Evolutionary conservation across 129 eudicot genomes (phyloP).

Genomic region (Gnaphalium uliginosum): DNA sequence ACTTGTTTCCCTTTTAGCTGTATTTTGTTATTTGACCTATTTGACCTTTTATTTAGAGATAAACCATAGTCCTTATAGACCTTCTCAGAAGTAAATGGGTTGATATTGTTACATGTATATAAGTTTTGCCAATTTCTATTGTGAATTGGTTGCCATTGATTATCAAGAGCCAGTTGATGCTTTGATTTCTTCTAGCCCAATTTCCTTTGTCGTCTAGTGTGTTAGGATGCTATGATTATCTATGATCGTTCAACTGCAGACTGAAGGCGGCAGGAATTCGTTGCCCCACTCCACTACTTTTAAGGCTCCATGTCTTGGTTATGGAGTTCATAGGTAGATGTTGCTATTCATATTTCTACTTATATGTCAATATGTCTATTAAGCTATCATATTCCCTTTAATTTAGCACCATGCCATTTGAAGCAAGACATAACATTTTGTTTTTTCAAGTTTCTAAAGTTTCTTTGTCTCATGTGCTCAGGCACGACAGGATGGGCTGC

Average conservation of each 20-base stretch:
- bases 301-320: conserved; percentile 93
- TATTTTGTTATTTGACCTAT: neutral
- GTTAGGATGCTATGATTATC: neutral
- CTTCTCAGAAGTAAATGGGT: neutral
- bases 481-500: conserved; percentile 96
- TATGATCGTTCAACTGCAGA: conserved; percentile 44
- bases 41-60: neutral
- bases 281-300: conserved; percentile 71
- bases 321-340: conserved; percentile 92
- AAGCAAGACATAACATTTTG: neutral
- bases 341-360: neutral
- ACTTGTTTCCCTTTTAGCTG: neutral
- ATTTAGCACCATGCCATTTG: neutral
- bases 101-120: neutral
- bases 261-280: conserved; percentile 89
- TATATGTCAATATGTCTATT: neutral
- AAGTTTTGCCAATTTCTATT: neutral
- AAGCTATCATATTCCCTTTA: conserved; percentile 1
- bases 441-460: conserved; percentile 1
- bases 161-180: too few relatives aligned
- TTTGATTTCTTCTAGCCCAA: too few relatives aligned
- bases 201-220: neutral
- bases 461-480: conserved; percentile 29
- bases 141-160: conserved; percentile 4
- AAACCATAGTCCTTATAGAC: neutral